These are phyloP conservation scores for Suhomyces ambrosiae DNA, from an alignment of 1,139 yeast genomes.

Conservation along the genomic window DNA sequence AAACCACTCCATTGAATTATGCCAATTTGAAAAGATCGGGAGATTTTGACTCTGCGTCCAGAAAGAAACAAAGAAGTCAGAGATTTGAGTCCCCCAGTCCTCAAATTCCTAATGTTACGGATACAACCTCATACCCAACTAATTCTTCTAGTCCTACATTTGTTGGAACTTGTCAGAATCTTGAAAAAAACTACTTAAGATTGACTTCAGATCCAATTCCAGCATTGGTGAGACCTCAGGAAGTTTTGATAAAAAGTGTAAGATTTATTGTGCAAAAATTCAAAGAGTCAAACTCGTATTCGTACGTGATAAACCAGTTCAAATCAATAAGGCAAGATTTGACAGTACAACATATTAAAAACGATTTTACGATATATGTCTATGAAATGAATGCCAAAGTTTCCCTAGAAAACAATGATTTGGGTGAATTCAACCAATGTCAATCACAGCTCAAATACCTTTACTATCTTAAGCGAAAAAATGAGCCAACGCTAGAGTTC, in stretches of 20 bases:
- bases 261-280: slow-evolving; percentile 58
- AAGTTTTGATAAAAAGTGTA: slow-evolving; percentile 60
- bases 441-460: slow-evolving; percentile 74
- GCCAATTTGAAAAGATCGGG: slow-evolving; percentile 6
- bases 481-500: slow-evolving; percentile 7
- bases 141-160: slow-evolving; percentile 25
- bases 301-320: slow-evolving; percentile 84
- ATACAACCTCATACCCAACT: slow-evolving; percentile 6
- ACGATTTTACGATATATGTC: slow-evolving; percentile 73
- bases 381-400: slow-evolving; percentile 86
- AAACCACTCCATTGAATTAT: slow-evolving; percentile 1
- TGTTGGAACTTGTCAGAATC: slow-evolving; percentile 62
- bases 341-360: slow-evolving; percentile 86
- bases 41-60: slow-evolving; percentile 38
- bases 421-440: slow-evolving; percentile 96
- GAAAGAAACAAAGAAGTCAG: slow-evolving; percentile 49
- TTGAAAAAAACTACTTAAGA: slow-evolving; percentile 81
- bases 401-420: slow-evolving; percentile 79
- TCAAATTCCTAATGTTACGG: slow-evolving; percentile 3
- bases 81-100: slow-evolving; percentile 45
- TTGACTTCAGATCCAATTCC: slow-evolving; percentile 94
- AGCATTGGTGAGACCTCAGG: slow-evolving; percentile 71
- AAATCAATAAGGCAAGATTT: slow-evolving; percentile 91
- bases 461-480: slow-evolving; percentile 39
- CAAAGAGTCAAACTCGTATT: slow-evolving; percentile 57